Base-by-base conservation (phyloP, 768 basidiomycete genomes). In the Phlegmacium glaucopus region DNA sequence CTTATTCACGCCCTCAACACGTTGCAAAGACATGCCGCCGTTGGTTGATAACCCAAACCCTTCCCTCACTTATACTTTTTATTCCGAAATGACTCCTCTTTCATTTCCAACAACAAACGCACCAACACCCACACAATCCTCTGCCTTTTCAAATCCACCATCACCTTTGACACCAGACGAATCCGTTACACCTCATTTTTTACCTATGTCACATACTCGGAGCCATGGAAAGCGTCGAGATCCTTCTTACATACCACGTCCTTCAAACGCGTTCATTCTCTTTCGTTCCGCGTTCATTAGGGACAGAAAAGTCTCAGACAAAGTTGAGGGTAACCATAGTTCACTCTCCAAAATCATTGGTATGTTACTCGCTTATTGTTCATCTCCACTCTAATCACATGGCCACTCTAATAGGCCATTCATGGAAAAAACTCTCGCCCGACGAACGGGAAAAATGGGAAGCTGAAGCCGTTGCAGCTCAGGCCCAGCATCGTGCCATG, bases 221-320 rank as follows among this genome's bases (percentile, higher is more conserved):
- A 76, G 73, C 47, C 82, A 85, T 59, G 74, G 72, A 48, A 85
- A 80, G 71, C 78, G 79, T 59, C 78, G 82, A 45, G 82, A 85
- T 57, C 78, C 83, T 45, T 79, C 78, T 2, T 83, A 89, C 64
- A 90, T 90, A 65, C 88, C 87, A 35, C 82, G 88, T 40, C 87
- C 88, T 6, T 87, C 87, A 18, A 90, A 89, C 66, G 87, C 88
- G 49, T 90, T 90, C 69, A 90, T 90, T 56, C 83, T 90, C 64
- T 90, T 89, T 66, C 80, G 87, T 55, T 85, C 85, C 17, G 81
- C 79, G 26, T 89, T 90, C 67, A 87, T 90, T 63, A 75, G 77
- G 27, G 82, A 79, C 56, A 79, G 87, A 62, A 80, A 82, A 55
- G 81, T 89, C 42, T 82, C 87, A 2, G 84, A 79, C 30, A 80